These are phyloP conservation scores for Aspergillus sp. DNA, from an alignment of 2,329 filamentous ascomycete species.

Conservation along the genomic window DNA sequence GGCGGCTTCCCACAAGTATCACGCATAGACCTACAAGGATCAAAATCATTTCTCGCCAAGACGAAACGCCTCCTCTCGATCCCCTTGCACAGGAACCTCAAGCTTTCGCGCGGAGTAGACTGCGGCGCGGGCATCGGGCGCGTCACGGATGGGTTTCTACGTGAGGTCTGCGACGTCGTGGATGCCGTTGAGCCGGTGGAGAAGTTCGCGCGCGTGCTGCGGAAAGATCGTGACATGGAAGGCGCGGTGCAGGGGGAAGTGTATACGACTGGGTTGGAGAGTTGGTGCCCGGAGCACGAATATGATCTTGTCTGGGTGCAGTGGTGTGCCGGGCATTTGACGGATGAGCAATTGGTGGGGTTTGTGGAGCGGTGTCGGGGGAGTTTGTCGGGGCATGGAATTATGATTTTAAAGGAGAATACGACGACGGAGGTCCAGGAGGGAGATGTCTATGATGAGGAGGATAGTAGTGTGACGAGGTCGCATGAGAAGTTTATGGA, in stretches of 20 bases:
- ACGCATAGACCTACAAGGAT: slow-evolving; percentile 68
- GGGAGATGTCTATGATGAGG: slow-evolving; percentile 71
- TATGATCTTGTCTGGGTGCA: slow-evolving; percentile 90
- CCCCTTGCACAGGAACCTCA: slow-evolving; percentile 1
- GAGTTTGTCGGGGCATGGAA: slow-evolving; percentile 43
- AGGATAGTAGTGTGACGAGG: slow-evolving; percentile 76
- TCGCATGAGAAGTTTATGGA: slow-evolving; percentile 68
- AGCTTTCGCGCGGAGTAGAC: slow-evolving; percentile 49
- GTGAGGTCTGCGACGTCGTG: slow-evolving; percentile 65
- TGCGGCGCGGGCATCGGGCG: slow-evolving; percentile 77
- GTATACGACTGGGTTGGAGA: slow-evolving; percentile 71
- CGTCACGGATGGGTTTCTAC: slow-evolving; percentile 73
- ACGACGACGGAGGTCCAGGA: slow-evolving; percentile 52
- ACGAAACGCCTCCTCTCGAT: slow-evolving; percentile 44
- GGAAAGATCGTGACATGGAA: slow-evolving; percentile 30
- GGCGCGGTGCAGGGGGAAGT: slow-evolving; percentile 60
- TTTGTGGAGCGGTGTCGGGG: slow-evolving; percentile 64
- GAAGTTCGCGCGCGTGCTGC: slow-evolving; percentile 71
- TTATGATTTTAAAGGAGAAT: slow-evolving; percentile 83
- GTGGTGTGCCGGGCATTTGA: slow-evolving; percentile 85
- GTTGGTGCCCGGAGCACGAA: slow-evolving; percentile 57
- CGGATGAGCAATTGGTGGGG: slow-evolving; percentile 67
- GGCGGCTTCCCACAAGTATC: slow-evolving; percentile 69
- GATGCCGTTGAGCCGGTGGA: slow-evolving; percentile 83
- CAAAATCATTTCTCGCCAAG: slow-evolving; percentile 66